A percentile compares a stretch with the other conserved stretches of the same genome.
Conservation (phyloP, 192 early-diverging fungal species). For the Linnemannia exigua region DNA sequence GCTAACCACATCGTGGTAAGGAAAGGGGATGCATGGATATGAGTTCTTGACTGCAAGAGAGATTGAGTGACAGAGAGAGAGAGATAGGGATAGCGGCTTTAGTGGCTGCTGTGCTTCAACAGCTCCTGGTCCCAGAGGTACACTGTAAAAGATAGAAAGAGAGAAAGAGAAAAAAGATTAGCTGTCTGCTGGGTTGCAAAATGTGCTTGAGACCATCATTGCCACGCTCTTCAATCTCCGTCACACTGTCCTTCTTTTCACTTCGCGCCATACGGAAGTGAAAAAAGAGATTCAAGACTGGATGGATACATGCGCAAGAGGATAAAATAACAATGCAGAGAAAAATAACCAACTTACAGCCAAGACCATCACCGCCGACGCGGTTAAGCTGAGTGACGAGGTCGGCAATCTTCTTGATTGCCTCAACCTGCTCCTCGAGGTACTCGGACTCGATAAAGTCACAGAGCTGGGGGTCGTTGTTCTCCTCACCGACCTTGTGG, state of each 20-base stretch:
- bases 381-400: slow-evolving; percentile 70
- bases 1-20: not conserved
- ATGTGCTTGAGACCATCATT: not conserved
- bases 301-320: not conserved
- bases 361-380: slow-evolving; percentile 64
- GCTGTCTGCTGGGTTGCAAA: not conserved
- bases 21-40: not conserved
- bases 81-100: not conserved
- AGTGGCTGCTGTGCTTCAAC: slow-evolving; percentile 36
- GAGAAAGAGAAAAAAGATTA: not conserved
- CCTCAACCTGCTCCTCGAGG: slow-evolving; percentile 68
- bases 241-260: not conserved
- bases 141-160: slow-evolving; percentile 20
- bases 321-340: not conserved
- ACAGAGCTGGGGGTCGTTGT: slow-evolving; percentile 68
- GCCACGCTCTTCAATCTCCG: not conserved
- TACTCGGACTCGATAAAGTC: slow-evolving; percentile 67
- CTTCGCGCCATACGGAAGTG: not conserved
- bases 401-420: slow-evolving; percentile 68
- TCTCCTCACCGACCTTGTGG: slow-evolving; percentile 65
- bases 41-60: not conserved
- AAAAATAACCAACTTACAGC: slow-evolving; percentile 32
- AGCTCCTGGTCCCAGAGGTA: slow-evolving; percentile 72
- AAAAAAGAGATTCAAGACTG: slow-evolving; percentile 1
- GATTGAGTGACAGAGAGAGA: too few species aligned